Percentiles rank a stretch among this genome's conserved stretches.
Evolutionary conservation across 1,284 basidiomycete genomes (phyloP).

Genomic region (Malassezia arunalokei): DNA sequence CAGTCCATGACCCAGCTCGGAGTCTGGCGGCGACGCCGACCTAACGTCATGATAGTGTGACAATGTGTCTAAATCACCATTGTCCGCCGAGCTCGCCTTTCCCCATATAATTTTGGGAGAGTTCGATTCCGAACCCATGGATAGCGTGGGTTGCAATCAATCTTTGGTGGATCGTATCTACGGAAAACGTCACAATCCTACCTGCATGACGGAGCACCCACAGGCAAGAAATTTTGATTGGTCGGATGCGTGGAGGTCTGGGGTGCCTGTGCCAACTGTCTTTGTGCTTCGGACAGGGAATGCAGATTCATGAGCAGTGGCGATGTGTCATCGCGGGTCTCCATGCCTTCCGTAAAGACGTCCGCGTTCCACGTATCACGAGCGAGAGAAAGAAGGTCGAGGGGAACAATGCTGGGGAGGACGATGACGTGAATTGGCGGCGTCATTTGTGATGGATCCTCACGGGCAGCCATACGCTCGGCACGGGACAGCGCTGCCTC

Average conservation of each 20-base stretch:
- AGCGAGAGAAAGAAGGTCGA: constrained; percentile 21
- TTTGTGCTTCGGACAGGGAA: constrained; percentile 2
- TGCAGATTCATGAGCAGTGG: constrained; percentile 7
- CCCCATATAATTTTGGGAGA: not conserved
- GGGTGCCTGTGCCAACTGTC: not conserved
- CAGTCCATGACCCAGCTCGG: not conserved
- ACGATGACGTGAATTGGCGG: constrained; percentile 32
- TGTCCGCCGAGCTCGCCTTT: not conserved
- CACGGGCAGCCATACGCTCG: constrained; percentile 13
- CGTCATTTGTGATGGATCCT: constrained; percentile 1
- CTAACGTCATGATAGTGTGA: not conserved
- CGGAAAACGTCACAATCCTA: not conserved
- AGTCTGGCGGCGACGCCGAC: not conserved
- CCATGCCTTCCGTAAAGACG: not conserved
- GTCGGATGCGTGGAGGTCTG: not conserved
- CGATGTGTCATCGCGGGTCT: not conserved
- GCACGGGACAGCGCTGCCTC: constrained; percentile 21
- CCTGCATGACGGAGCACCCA: not conserved
- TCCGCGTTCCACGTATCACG: constrained; percentile 23
- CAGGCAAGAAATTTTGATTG: constrained; percentile 4
- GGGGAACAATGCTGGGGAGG: constrained; percentile 24
- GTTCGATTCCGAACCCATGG: not conserved
- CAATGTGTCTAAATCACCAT: not conserved
- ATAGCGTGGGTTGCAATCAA: not conserved
- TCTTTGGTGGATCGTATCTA: not conserved